Base-by-base conservation (phyloP, 108 stramenopile genomes). In the Fragilariopsis cylindrus region DNA sequence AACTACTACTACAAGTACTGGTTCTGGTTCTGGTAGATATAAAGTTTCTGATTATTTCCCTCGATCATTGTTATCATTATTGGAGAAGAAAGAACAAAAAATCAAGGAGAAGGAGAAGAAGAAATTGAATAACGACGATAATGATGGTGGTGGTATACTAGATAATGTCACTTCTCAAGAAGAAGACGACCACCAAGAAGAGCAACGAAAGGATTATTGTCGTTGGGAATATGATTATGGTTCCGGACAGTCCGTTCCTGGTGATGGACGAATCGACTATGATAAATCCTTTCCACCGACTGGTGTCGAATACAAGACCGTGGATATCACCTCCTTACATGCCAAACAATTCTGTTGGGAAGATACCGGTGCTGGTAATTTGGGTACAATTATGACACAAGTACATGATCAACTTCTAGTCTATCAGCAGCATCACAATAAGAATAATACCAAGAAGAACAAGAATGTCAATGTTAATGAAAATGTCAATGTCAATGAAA, bases 331-430 rank as follows among this genome's bases (percentile, higher is more conserved):
- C 62, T 83, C 82, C 39, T 57, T 78, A 53, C 84, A 85, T 66
- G 76, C 84, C 6, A 83, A 83, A 57, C 84, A 85, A 65, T 83
- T 85, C 76, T 83, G 82, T 57, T 83, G 84, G 84, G 84, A 85
- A 60, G 82, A 85, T 41, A 71, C 63, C 47, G 79, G 80, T 3
- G 79, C 73, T 3, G 84, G 84, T 0, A 60, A 56, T 48, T 74
- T 79, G 16, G 76, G 76, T 3, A 77, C 39, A 19, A 54, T 85
- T n/a, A 78, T 62, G 68, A 9, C 57, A 8, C 76, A 85, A 71
- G 82, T 85, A 11, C 60, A 69, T 11, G 69, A 80, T 39, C 82
- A 83, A n/a, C 45, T 73, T 12, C 42, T 48, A 8, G 30, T 49
- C 7, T 50, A 68, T 13, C 48, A 68, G 11, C 57, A 57, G 30